phyloP scores from a whole-genome alignment of 148 eudicot genomes.

The Rhododendron mucronatum region DNA sequence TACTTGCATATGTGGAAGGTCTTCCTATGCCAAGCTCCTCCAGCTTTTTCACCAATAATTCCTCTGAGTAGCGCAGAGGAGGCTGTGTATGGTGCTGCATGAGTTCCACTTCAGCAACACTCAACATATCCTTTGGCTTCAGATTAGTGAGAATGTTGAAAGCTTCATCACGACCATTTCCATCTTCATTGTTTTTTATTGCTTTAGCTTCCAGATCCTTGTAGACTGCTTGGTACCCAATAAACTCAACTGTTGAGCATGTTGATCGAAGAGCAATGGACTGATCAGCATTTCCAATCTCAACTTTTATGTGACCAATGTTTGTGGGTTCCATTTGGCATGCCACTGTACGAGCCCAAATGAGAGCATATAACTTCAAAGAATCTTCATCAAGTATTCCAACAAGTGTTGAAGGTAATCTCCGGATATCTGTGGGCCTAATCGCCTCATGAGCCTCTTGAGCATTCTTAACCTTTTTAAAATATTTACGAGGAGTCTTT shows the following conservation, averaged over 20 bases:
- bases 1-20: conserved; percentile 92
- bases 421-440: conserved; percentile 76
- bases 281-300: conserved; percentile 50
- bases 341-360: conserved; percentile 92
- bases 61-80: conserved; percentile 84
- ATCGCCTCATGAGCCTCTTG: conserved; percentile 99
- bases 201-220: conserved; percentile 62
- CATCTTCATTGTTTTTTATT: conserved; percentile 38
- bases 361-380: conserved; percentile 70
- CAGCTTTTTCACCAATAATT: conserved; percentile 74
- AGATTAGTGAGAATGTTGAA: conserved; percentile 44
- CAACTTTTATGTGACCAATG: conserved; percentile 65
- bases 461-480: conserved; percentile 84
- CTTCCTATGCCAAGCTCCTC: conserved; percentile 99
- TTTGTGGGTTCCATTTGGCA: conserved; percentile 92
- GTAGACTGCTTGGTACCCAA: conserved; percentile 64
- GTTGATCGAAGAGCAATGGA: conserved; percentile 65
- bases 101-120: conserved; percentile 55
- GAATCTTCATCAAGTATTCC: conserved; percentile 75
- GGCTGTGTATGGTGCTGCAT: conserved; percentile 75
- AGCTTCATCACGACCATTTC: conserved; percentile 36
- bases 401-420: conserved; percentile 62
- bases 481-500: conserved; percentile 59
- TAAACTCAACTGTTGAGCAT: conserved; percentile 62
- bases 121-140: conserved; percentile 48